Evolutionary conservation across 2,329 filamentous ascomycete genomes (phyloP), one percentile per base, ranked within the genome.

Genomic region (Sporothrix mexicana): DNA sequence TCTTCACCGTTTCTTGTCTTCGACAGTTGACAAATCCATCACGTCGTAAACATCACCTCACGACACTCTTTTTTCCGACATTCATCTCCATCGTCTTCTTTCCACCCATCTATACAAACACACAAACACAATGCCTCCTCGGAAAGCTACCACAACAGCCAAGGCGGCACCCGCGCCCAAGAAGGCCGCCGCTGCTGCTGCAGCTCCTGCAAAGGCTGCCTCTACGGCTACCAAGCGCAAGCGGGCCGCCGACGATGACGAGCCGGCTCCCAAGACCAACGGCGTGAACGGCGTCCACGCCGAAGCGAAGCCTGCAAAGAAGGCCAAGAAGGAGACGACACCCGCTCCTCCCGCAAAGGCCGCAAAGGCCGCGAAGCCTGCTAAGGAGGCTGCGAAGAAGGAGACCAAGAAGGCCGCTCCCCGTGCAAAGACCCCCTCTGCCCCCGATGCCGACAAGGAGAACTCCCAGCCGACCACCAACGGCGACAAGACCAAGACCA

Each of bases 221-320:
- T 30, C 68, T n/a, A 30, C 64, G 1, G 36, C 53, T 0, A 43
- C 55, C 10, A 74, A 73, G 66, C 73, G 73, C 61, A 74, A 73
- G 71, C 74, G 73, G 30, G 43, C 43, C 9, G 62, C 57, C 71
- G 72, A 69, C 3, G 71, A 74, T 43, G 72, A 72, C 20, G 73
- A 72, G 20, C 25, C 67, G 9, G 71, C 53, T 9, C 25, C 75
- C 64, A 77, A 77, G 69, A 70, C 55, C 64, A 75, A 72, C 23
- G 71, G 74, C 36, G 71, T 70, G 30, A 64, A 62, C 51, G 69
- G 51, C 59, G 62, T 61, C 64, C 15, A 10, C 20, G 49, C 12
- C 43, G 70, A 72, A 13, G 78, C 78, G 30, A 77, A 78, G 70
- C 69, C 76, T n/a, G 76, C 72, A 20, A 78, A 79, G 73, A 78